Base-by-base conservation (phyloP, 2,329 filamentous ascomycete species). In the Phialophora expanda region DNA sequence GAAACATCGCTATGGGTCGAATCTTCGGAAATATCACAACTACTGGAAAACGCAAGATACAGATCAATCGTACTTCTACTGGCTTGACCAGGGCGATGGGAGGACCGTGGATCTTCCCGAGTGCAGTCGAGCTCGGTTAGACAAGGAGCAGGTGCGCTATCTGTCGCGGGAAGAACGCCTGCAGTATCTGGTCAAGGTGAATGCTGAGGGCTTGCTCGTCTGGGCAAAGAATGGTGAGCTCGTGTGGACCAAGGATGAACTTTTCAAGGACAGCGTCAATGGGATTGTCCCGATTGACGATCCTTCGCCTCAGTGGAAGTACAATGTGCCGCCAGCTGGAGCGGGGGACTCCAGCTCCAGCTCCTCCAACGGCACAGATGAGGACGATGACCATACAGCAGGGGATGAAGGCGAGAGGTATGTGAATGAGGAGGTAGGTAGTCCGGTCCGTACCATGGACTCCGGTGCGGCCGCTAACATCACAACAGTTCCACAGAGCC, bases 51-150 rank as follows among this genome's bases (percentile, higher is more conserved):
- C 85, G 66, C 82, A 87, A 1, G 82, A 90, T 30, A 94, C 92
- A 0, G 86, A 87, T 4, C 90, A 97, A 75, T 96, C 95, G 75
- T 97, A 93, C 83, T 97, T 97, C 76, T 94, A 93, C 78, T 97
- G 93, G 93, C 82, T 97, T 1, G 93, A 97, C 75, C 83, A 90
- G 65, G 93, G 93, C 4, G 89, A 89, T 56, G 93, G 93, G 0
- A 87, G 82, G 71, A 77, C 85, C 46, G 75, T 95, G 51, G 89
- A 94, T 69, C 80, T 94, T 12, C 84, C 87, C 3, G 84, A 86
- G 0, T 92, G 92, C 69, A 89, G 92, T 1, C 84, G 93, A 41
- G 89, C 91, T 66, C 83, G 87, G 14, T 81, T 97, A 6, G 91
- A 95, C 59, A 84, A 86, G 26, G 91, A 96, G 76, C 87, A 89